These are phyloP conservation scores for Aspergillus carbonarius DNA, from an alignment of 2,329 filamentous ascomycete species.

Conservation along the genomic window DNA sequence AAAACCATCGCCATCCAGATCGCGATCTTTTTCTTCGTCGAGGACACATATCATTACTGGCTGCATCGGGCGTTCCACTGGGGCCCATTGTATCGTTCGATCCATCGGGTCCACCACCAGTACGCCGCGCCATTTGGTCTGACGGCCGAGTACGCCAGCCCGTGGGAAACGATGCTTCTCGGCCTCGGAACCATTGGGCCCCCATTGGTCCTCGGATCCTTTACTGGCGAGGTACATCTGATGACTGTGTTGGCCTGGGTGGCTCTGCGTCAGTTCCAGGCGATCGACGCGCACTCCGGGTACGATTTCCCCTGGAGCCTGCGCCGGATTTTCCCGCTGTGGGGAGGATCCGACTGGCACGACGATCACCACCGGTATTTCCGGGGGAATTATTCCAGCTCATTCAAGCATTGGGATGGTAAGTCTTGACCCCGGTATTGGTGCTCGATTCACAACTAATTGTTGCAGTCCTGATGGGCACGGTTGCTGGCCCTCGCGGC, in stretches of 20 bases:
- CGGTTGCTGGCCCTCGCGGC: slow-evolving; percentile 22
- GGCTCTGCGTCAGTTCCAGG: slow-evolving; percentile 83
- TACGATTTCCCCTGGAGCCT: slow-evolving; percentile 98
- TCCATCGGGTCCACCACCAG: slow-evolving; percentile 98
- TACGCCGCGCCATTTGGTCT: slow-evolving; percentile 95
- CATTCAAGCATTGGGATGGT: slow-evolving; percentile 93
- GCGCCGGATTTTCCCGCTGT: slow-evolving; percentile 83
- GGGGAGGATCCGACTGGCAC: slow-evolving; percentile 93
- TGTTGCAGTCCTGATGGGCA: slow-evolving; percentile 22
- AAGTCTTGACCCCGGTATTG: too few species aligned
- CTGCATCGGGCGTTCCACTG: slow-evolving; percentile 87
- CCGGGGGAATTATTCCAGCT: slow-evolving; percentile 93
- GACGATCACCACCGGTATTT: slow-evolving; percentile 96
- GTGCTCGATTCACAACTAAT: not conserved
- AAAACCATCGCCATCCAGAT: slow-evolving; percentile 86
- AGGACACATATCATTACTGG: slow-evolving; percentile 98
- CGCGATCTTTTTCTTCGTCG: slow-evolving; percentile 84
- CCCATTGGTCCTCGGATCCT: slow-evolving; percentile 74
- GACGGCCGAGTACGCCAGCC: slow-evolving; percentile 92
- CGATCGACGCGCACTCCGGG: slow-evolving; percentile 92
- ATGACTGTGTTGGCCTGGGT: slow-evolving; percentile 97
- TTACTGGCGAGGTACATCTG: slow-evolving; percentile 85
- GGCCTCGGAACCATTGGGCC: slow-evolving; percentile 78
- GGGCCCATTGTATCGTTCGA: slow-evolving; percentile 86
- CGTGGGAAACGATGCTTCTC: slow-evolving; percentile 90